phyloP scores from a whole-genome alignment of 192 early-diverging fungal species.

The Coemansia sp. region DNA sequence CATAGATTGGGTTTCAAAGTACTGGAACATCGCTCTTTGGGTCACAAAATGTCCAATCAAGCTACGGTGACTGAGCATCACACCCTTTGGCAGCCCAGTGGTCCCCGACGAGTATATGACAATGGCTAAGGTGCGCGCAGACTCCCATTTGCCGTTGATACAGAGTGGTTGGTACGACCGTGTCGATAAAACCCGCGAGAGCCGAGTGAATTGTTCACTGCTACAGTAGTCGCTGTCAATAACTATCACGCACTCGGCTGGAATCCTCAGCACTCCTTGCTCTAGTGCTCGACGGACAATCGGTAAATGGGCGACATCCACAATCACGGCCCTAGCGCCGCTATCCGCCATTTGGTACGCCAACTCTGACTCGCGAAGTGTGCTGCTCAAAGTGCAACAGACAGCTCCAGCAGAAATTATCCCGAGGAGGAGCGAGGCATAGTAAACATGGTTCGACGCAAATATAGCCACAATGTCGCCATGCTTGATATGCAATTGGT shows the following conservation, averaged over 20 bases:
- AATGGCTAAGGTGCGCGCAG: conserved; percentile 18
- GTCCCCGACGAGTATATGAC: conserved; percentile 50
- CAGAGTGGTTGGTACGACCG: conserved; percentile 14
- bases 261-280: conserved; percentile 17
- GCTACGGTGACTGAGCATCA: conserved; percentile 79
- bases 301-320: conserved; percentile 55
- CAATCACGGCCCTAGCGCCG: conserved; percentile 60
- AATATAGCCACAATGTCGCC: conserved; percentile 38
- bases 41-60: conserved; percentile 66
- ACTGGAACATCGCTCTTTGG: not conserved
- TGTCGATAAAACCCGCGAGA: conserved; percentile 14
- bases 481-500: conserved; percentile 12
- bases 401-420: conserved; percentile 33
- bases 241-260: conserved; percentile 28
- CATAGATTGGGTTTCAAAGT: not conserved
- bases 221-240: conserved; percentile 62
- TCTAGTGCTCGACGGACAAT: conserved; percentile 21
- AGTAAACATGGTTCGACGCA: conserved; percentile 38
- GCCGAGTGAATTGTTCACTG: conserved; percentile 33
- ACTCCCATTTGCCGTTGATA: conserved; percentile 29
- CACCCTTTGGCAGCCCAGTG: conserved; percentile 74
- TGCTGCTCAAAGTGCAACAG: conserved; percentile 41
- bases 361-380: conserved; percentile 68
- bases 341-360: conserved; percentile 73
- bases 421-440: conserved; percentile 35